Evolutionary conservation across 2,329 filamentous ascomycete genomes (phyloP).

Genomic region (Aspergillus sp.): DNA sequence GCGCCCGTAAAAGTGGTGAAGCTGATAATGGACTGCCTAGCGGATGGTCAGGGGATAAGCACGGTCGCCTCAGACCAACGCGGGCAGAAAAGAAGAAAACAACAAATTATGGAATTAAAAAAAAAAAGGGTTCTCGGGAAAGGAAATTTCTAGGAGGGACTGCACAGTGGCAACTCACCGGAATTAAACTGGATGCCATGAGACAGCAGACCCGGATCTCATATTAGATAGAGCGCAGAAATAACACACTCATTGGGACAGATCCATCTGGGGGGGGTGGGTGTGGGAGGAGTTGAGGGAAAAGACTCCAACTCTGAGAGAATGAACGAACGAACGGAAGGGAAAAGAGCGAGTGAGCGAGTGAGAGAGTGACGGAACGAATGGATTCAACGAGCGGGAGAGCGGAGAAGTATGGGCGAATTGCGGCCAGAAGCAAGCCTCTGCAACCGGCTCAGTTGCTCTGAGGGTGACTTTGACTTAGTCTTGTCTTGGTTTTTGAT

Average conservation of each 20-base stretch:
- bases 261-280: not conserved
- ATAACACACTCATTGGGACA: conserved; percentile 7
- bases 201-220: conserved; percentile 4
- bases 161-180: conserved; percentile 7
- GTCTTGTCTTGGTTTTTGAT: too few relatives aligned
- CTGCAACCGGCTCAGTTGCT: conserved; percentile 6
- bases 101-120: not conserved
- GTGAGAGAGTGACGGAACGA: conserved; percentile 26
- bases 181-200: conserved; percentile 14
- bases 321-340: conserved; percentile 11
- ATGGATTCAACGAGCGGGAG: conserved; percentile 29
- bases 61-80: not conserved
- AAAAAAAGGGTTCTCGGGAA: not conserved
- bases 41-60: conserved; percentile 17
- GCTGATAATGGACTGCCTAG: conserved; percentile 8
- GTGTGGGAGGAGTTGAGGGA: not conserved
- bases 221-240: conserved; percentile 11
- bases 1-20: conserved; percentile 3
- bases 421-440: conserved; percentile 7
- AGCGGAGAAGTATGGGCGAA: conserved; percentile 13
- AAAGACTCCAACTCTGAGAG: conserved; percentile 6
- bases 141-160: not conserved
- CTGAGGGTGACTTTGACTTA: not conserved
- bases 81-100: not conserved
- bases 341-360: conserved; percentile 17